Evolutionary conservation across 2,329 filamentous ascomycete species (phyloP), one percentile per base, ranked within the genome.

Genomic region (Sclerotinia subarctica): DNA sequence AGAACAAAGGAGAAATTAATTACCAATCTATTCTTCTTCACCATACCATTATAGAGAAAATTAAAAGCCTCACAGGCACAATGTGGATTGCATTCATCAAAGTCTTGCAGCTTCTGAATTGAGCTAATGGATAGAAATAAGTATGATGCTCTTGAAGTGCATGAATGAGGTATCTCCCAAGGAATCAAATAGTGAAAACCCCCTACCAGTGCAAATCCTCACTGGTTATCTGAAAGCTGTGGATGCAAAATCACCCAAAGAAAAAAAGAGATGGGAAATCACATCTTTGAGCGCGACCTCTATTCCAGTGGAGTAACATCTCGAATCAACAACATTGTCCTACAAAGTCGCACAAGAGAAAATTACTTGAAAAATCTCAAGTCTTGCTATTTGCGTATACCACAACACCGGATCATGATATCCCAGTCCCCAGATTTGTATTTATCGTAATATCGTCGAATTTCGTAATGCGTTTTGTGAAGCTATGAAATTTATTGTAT

Each of bases 51-150:
- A 38, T 7, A 38, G 35, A 62, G 44, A 51, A 32, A 62, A 8
- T 13, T 15, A 60, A 42, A 32, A 35, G 29, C 6, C 32, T 62
- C 58, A 62, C 58, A 51, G 49, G 46, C 29, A 51, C 29, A 62
- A 24, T 62, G 46, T 26, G 29, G 29, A 51, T 38, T 38, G 21
- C 46, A 35, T 62, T 38, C 29, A 51, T 35, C 35, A 51, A 51
- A 51, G 15, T 62, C 58, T 62, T 32, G 58, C 32, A 62, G 49
- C 58, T 51, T 62, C 58, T 62, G 46, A 21, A 62, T 62, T 62
- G 46, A 62, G 58, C 58, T 62, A 62, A 26, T 51, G 29, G 46
- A 13, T 44, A 38, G 29, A 62, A 62, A 62, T 51, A 35, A 62
- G 46, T 62, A 15, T 35, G 21, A 38, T 38, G 58, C 58, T 38